Conservation (phyloP, 1,284 basidiomycete genomes). For the Melanopsichium pennsylvanicum region DNA sequence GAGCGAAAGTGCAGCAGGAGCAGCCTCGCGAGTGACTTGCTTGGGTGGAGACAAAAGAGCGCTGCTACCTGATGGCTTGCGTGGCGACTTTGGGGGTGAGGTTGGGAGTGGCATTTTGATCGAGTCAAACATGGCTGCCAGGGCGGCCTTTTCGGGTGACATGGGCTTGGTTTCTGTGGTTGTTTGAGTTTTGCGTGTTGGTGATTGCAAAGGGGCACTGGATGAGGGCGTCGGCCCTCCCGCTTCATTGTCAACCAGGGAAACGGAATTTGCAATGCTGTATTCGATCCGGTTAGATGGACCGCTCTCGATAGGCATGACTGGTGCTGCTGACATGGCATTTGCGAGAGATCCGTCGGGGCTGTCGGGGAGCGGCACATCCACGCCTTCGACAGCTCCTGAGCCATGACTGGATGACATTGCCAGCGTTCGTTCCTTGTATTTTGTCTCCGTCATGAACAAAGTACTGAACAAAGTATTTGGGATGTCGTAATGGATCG, state of each 20-base stretch:
- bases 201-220: conserved; percentile 2
- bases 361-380: conserved; percentile 17
- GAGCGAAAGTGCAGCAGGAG: conserved; percentile 1
- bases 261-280: too few relatives aligned
- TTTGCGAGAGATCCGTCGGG: conserved; percentile 15
- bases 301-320: background rate
- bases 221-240: background rate
- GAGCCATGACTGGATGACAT: background rate
- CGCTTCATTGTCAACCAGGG: too few relatives aligned
- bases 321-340: too few relatives aligned
- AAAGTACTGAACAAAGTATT: too few relatives aligned
- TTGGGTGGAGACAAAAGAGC: conserved; percentile 16
- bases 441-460: conserved; percentile 1
- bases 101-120: conserved; percentile 39
- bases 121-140: conserved; percentile 44
- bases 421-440: background rate
- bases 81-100: conserved; percentile 40
- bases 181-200: conserved; percentile 3
- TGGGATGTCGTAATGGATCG: too few relatives aligned
- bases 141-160: conserved; percentile 40
- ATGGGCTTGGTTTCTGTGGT: conserved; percentile 25
- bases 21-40: conserved; percentile 2
- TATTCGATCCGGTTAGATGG: too few relatives aligned
- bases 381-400: conserved; percentile 5
- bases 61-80: conserved; percentile 22